These are phyloP conservation scores for Tilletia walkeri DNA, from an alignment of 1,284 basidiomycete species.

Conservation along the genomic window DNA sequence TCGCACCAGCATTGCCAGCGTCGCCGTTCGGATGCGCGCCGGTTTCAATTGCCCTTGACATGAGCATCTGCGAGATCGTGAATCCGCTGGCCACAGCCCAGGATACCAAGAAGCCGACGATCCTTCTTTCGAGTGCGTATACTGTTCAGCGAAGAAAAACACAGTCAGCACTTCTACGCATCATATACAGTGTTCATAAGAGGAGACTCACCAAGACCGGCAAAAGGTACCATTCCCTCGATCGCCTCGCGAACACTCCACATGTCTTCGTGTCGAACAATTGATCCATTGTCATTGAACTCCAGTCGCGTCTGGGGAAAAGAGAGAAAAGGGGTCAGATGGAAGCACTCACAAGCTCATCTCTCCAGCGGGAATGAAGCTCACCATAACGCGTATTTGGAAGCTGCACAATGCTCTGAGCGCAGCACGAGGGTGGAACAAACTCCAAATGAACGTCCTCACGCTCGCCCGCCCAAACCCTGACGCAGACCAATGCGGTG, in stretches of 20 bases:
- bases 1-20: no score
- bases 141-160: slow-evolving; percentile 10
- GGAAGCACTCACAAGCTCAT: neutral
- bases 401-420: slow-evolving; percentile 48
- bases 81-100: slow-evolving; percentile 48
- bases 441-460: slow-evolving; percentile 40
- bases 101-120: slow-evolving; percentile 44
- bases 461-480: slow-evolving; percentile 46
- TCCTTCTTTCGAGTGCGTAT: slow-evolving; percentile 46
- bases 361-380: neutral
- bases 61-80: slow-evolving; percentile 17
- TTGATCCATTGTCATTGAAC: slow-evolving; percentile 54
- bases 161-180: no score
- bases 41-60: neutral
- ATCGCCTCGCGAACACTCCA: slow-evolving; percentile 54
- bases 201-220: slow-evolving; percentile 24
- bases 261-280: slow-evolving; percentile 54
- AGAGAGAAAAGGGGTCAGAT: neutral
- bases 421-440: slow-evolving; percentile 44
- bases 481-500: slow-evolving; percentile 47
- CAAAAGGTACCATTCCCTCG: slow-evolving; percentile 51
- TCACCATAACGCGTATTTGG: slow-evolving; percentile 46
- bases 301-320: slow-evolving; percentile 43
- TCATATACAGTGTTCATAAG: no score
- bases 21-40: neutral